Base-by-base conservation (phyloP, 2,329 filamentous ascomycete genomes). In the Ascochyta pisi region DNA sequence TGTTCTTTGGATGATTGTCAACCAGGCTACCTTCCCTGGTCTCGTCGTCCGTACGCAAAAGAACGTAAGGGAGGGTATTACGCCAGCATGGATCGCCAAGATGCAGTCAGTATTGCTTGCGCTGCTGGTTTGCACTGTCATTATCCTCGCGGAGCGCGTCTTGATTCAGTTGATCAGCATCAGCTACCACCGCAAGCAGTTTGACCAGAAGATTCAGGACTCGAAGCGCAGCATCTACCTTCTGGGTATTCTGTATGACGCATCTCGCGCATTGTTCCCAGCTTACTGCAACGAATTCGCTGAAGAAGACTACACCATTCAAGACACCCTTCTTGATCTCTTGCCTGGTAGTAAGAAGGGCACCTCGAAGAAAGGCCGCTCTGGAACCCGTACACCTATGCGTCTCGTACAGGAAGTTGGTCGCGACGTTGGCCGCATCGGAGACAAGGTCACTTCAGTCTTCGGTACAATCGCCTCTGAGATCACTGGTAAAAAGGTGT, bases 391-490 rank as follows among this genome's bases (percentile, higher is more conserved):
- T 6, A 91, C 90, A 2, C 94, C 94, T 0, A 87, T 96, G 83
- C 87, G 86, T 60, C 77, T 97, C 15, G 87, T 98, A 45, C 84
- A 87, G 53, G 79, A 83, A 54, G 76, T 83, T 46, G 90, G 90
- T 40, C 87, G 92, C 50, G 79, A 83, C 50, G 76, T 82, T 48
- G 90, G 90, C 37, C 87, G 92, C 22, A 82, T 96, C 50, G 94
- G 94, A 68, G 94, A 96, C 81, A 96, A 96, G 78, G 87, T 98
- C 59, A 96, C 93, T 0, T 93, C 92, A 5, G 90, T 89, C 0
- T 96, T 98, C 74, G 95, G 95, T 23, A 95, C 96, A 68, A 86
- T 98, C 46, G 94, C 95, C 1, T 91, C 91, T 2, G 95, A 98
- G 69, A 93, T 99, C 57, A 96, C 95, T 0, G 95, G 95, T 63